phyloP scores from a whole-genome alignment of 164 flowering plant species.

The Vitis riparia region DNA sequence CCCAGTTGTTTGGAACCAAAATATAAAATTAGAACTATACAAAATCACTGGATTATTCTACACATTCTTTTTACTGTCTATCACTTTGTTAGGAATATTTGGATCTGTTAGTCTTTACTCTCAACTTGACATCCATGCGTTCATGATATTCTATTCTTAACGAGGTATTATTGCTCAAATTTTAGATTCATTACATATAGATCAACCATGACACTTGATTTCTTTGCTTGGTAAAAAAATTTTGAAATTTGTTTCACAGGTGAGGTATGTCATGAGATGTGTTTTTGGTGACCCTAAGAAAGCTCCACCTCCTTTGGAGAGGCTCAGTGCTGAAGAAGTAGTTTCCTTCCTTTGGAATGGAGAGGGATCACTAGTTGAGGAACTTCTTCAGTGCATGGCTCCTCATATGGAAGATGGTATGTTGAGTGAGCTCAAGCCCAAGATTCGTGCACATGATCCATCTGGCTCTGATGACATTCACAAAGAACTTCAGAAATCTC shows the following conservation, averaged over 20 bases:
- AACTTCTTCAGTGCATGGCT: constrained; percentile 78
- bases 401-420: constrained; percentile 71
- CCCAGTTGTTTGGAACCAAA: not conserved
- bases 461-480: constrained; percentile 63
- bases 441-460: constrained; percentile 76
- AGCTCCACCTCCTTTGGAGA: constrained; percentile 93
- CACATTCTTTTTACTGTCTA: not conserved
- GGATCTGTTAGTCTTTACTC: not conserved
- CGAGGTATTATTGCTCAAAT: not conserved
- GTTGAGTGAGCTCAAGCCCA: constrained; percentile 60
- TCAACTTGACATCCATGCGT: not conserved
- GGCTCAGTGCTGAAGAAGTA: constrained; percentile 67
- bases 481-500: constrained; percentile 69
- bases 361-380: constrained; percentile 87
- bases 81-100: not conserved
- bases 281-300: constrained; percentile 84
- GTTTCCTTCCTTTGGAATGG: constrained; percentile 86
- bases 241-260: constrained; percentile 47
- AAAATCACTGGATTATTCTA: not conserved
- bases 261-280: constrained; percentile 89
- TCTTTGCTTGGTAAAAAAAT: not conserved
- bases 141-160: not conserved
- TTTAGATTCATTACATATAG: not conserved
- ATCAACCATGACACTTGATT: not conserved
- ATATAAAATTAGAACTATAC: too few species aligned